Evolutionary conservation across 192 early-diverging fungal species (phyloP), one percentile per base, ranked within the genome.

Genomic region (Bifiguratus adelaidae): DNA sequence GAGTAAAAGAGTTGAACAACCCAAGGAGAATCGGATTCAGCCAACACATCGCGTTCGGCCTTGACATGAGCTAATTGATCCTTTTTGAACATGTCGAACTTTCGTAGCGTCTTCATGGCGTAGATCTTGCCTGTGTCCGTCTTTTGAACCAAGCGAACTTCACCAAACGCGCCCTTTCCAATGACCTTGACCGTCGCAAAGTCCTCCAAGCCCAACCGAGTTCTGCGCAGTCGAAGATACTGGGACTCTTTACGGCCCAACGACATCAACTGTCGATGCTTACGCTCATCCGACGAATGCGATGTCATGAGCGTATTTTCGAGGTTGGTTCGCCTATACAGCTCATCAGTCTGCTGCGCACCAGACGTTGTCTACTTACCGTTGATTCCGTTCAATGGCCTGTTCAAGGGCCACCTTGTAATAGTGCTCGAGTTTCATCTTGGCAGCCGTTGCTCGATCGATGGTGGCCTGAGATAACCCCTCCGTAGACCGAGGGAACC

Each of bases 101-200:
- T 99, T 30, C 86, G 72, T 33, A 99, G 65, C 7, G 90, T 91
- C 64, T 99, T 99, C 89, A 99, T 93, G 30, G 94, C 94, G 69
- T 89, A 97, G 33, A 99, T 91, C 62, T 97, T 97, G 19, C 93
- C 97, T 8, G 86, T 94, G 55, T 97, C 95, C 15, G 72, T 56
- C 60, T 96, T 95, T 61, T 99, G 97, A 12, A 94, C 95, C 30
- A 99, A 60, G 29, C 97, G 77, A 28, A 99, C 84, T 58, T 99
- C 97, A 40, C 97, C 97, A 74, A 95, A 99, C 2, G 95, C 97
- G 26, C 97, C 97, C 36, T 91, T 92, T 0, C 97, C 97, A 63
- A 99, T 99, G 11, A 99, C 95, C 66, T 92, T 89, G 52, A 99
- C 77, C 13, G 97, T 99, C 22, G 71, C 58, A 64, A 98, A 99